phyloP scores from a whole-genome alignment of 352 stramenopile genomes.

The Aphanomyces invadans region DNA sequence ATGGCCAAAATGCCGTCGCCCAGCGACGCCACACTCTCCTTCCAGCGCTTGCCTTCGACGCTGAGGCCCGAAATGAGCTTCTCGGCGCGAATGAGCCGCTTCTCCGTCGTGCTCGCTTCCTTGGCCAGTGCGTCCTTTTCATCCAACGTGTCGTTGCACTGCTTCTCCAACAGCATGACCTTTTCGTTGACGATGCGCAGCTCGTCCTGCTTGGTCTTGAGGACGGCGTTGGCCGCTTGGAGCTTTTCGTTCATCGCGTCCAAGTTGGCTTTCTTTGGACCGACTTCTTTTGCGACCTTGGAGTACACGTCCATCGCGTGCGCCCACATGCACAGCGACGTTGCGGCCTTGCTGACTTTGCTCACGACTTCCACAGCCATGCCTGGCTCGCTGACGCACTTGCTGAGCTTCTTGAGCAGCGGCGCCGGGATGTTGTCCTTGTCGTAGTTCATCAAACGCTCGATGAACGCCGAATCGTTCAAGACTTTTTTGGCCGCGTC shows the following conservation, averaged over 20 bases:
- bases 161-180: conserved; percentile 79
- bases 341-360: conserved; percentile 89
- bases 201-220: conserved; percentile 85
- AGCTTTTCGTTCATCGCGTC: conserved; percentile 89
- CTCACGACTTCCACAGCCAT: conserved; percentile 88
- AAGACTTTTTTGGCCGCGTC: conserved; percentile 89
- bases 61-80: conserved; percentile 88
- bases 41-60: conserved; percentile 89
- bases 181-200: conserved; percentile 86
- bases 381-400: conserved; percentile 68
- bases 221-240: conserved; percentile 72
- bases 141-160: conserved; percentile 85
- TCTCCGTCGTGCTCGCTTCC: conserved; percentile 82
- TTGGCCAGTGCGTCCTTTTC: conserved; percentile 88
- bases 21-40: conserved; percentile 79
- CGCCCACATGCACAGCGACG: conserved; percentile 90
- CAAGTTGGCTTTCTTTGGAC: conserved; percentile 86
- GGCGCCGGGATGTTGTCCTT: conserved; percentile 91
- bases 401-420: conserved; percentile 85
- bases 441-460: conserved; percentile 87
- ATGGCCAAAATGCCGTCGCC: conserved; percentile 48
- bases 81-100: conserved; percentile 82
- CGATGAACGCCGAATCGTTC: conserved; percentile 79
- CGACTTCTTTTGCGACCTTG: conserved; percentile 91
- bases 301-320: conserved; percentile 94